These are phyloP conservation scores for Colletotrichum simmondsii DNA, from an alignment of 2,329 filamentous ascomycete species.

Conservation along the genomic window DNA sequence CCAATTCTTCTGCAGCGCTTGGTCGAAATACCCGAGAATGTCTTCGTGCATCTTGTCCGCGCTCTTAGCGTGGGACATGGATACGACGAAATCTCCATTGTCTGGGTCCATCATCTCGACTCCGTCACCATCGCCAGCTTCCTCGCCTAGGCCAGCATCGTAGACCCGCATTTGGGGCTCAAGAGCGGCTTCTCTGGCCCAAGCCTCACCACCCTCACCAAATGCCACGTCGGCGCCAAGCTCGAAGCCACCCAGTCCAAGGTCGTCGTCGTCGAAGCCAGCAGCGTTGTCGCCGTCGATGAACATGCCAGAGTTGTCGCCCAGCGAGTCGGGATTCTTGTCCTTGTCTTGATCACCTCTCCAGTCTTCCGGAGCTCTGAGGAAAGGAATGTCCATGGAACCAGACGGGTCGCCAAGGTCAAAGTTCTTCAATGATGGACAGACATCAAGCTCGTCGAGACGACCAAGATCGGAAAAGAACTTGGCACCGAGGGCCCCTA, in stretches of 20 bases:
- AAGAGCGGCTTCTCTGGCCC: constrained; percentile 89
- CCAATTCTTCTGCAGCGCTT: constrained; percentile 97
- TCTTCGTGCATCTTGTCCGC: constrained; percentile 85
- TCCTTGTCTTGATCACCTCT: constrained; percentile 75
- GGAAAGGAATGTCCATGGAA: constrained; percentile 88
- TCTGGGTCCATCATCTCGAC: constrained; percentile 71
- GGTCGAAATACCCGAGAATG: constrained; percentile 97
- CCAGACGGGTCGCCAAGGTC: constrained; percentile 89
- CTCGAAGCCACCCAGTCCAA: constrained; percentile 77
- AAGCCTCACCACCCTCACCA: constrained; percentile 94
- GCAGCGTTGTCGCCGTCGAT: constrained; percentile 87
- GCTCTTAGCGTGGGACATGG: constrained; percentile 72
- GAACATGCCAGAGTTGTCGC: constrained; percentile 82
- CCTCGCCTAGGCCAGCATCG: constrained; percentile 68
- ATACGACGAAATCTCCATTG: constrained; percentile 80
- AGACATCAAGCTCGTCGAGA: constrained; percentile 90
- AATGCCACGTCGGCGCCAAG: constrained; percentile 81
- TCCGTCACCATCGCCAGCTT: constrained; percentile 63
- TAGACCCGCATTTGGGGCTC: constrained; percentile 89
- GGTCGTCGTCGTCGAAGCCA: constrained; percentile 77
- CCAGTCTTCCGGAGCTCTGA: constrained; percentile 91
- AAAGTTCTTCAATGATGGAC: constrained; percentile 93
- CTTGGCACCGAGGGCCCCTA: constrained; percentile 76
- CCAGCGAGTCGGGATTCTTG: constrained; percentile 62
- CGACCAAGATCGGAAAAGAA: constrained; percentile 86